Evolutionary conservation across 2,329 filamentous ascomycete genomes (phyloP).

Genomic region (Botrytis byssoidea): DNA sequence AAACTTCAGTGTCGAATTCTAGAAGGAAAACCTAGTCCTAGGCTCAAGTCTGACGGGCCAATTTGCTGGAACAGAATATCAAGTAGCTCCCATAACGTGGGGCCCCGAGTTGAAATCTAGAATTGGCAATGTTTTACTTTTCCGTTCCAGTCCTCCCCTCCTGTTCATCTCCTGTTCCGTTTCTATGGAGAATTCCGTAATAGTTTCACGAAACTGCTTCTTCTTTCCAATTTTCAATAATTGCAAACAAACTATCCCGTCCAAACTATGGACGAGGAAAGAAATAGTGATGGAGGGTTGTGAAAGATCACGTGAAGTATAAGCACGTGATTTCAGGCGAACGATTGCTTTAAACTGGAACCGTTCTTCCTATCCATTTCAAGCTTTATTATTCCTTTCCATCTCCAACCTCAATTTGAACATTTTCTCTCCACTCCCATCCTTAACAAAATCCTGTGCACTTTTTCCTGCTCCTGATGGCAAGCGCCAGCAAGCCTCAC

Average conservation of each 20-base stretch:
- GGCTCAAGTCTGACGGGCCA: rapidly evolving
- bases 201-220: neutral
- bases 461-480: neutral
- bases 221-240: neutral
- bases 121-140: neutral
- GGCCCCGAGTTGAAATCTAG: neutral
- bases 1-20: neutral
- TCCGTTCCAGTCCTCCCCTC: neutral
- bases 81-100: neutral
- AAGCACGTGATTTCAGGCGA: neutral
- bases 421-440: neutral
- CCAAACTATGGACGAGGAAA: neutral
- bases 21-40: neutral
- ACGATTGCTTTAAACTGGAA: neutral
- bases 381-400: neutral
- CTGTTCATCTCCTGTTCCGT: neutral
- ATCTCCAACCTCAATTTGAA: neutral
- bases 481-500: neutral
- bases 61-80: neutral
- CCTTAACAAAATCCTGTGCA: neutral
- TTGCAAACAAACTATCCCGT: neutral
- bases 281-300: neutral
- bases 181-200: neutral
- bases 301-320: rapidly evolving
- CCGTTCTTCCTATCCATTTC: neutral